Evolutionary conservation across 2,329 filamentous ascomycete genomes (phyloP).

Genomic region (Penicillium occitanis): DNA sequence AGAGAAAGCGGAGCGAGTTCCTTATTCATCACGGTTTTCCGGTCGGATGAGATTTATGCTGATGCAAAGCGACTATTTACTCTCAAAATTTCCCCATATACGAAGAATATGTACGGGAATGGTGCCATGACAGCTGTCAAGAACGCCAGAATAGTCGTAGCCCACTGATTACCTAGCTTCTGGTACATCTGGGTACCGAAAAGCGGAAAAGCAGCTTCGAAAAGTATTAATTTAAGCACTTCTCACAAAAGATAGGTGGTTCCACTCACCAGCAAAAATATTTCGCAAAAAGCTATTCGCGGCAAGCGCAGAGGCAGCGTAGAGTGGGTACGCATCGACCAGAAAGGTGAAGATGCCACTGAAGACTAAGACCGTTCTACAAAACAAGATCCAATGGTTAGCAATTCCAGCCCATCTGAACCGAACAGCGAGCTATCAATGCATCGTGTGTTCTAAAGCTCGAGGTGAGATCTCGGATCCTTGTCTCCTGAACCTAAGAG

Average conservation of each 20-base stretch:
- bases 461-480: no score
- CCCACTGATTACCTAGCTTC: conserved; percentile 48
- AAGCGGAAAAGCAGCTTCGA: background rate
- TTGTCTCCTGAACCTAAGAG: no score
- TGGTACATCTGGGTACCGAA: conserved; percentile 43
- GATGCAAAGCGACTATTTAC: background rate
- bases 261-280: conserved; percentile 72
- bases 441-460: no score
- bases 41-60: background rate
- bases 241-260: conserved; percentile 64
- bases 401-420: no score
- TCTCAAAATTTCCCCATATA: background rate
- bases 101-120: conserved; percentile 40
- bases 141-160: conserved; percentile 45
- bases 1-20: background rate
- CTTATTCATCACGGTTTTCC: background rate
- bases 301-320: conserved; percentile 65
- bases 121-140: conserved; percentile 46
- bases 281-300: conserved; percentile 79
- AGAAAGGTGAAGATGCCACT: conserved; percentile 85
- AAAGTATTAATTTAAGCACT: background rate
- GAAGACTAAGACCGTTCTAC: conserved; percentile 64
- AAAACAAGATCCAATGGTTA: no score
- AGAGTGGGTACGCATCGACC: conserved; percentile 58
- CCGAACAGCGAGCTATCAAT: no score